phyloP scores from a whole-genome alignment of 345 rosid genomes.

The Orychophragmus violaceus region DNA sequence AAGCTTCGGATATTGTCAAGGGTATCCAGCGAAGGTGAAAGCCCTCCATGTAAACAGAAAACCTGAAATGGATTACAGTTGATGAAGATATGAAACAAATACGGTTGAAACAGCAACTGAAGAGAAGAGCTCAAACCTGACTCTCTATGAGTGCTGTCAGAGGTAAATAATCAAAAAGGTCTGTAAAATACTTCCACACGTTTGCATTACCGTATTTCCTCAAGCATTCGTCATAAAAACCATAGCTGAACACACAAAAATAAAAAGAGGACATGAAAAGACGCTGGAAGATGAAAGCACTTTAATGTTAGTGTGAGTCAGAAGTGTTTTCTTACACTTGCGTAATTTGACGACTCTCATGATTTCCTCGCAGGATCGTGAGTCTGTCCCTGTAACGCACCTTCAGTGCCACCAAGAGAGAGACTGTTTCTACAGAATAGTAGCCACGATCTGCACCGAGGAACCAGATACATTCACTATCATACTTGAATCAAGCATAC shows the following conservation, averaged over 20 bases:
- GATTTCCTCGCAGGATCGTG: slow-evolving; percentile 34
- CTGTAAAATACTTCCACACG: slow-evolving; percentile 88
- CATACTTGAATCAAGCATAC: background rate
- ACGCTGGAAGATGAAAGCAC: background rate
- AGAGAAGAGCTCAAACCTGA: slow-evolving; percentile 49
- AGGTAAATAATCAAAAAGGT: slow-evolving; percentile 87
- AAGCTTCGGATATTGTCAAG: slow-evolving; percentile 82
- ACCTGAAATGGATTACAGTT: slow-evolving; percentile 33
- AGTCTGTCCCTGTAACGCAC: slow-evolving; percentile 36
- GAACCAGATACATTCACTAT: background rate
- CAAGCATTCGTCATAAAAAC: slow-evolving; percentile 36
- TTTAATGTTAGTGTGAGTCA: background rate
- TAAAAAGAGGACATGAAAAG: background rate
- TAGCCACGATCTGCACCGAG: slow-evolving; percentile 35
- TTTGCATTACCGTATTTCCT: slow-evolving; percentile 60
- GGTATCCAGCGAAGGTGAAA: slow-evolving; percentile 85
- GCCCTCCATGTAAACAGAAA: slow-evolving; percentile 91
- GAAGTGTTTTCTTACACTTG: slow-evolving; percentile 26
- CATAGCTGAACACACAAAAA: slow-evolving; percentile 20
- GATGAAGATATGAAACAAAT: background rate
- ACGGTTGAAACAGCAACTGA: background rate
- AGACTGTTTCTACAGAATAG: slow-evolving; percentile 36
- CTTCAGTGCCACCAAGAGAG: slow-evolving; percentile 32
- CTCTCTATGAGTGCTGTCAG: slow-evolving; percentile 94
- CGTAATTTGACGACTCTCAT: slow-evolving; percentile 38